phyloP scores from a whole-genome alignment of 352 stramenopile genomes.

The Pythium rishiriense region DNA sequence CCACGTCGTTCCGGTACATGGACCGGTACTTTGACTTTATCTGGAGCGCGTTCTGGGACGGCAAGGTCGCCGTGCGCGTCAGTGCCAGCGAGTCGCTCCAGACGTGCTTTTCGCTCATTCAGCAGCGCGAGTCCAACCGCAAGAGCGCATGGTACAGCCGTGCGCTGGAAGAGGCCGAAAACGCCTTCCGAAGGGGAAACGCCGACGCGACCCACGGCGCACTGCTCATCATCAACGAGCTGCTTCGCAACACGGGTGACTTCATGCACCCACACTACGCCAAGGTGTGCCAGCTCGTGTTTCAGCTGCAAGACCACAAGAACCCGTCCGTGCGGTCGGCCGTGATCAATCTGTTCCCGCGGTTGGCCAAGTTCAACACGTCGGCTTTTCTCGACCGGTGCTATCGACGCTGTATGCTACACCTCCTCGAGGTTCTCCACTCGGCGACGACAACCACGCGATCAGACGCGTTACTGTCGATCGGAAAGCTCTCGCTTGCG shows the following conservation, averaged over 20 bases:
- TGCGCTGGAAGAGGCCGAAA: slow-evolving; percentile 75
- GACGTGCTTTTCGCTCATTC: slow-evolving; percentile 85
- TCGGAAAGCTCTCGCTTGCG: slow-evolving; percentile 81
- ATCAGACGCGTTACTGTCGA: slow-evolving; percentile 77
- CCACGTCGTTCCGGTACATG: slow-evolving; percentile 86
- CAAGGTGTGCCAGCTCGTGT: slow-evolving; percentile 72
- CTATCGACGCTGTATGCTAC: slow-evolving; percentile 82
- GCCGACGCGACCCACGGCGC: slow-evolving; percentile 81
- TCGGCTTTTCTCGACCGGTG: slow-evolving; percentile 84
- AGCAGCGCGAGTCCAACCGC: slow-evolving; percentile 86
- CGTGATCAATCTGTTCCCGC: slow-evolving; percentile 85
- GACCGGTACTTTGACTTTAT: slow-evolving; percentile 91
- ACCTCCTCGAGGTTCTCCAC: slow-evolving; percentile 83
- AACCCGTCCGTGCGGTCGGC: slow-evolving; percentile 71
- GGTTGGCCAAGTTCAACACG: slow-evolving; percentile 88
- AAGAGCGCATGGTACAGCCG: slow-evolving; percentile 83
- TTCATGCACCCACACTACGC: slow-evolving; percentile 88
- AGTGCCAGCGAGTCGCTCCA: slow-evolving; percentile 83
- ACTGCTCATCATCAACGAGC: slow-evolving; percentile 83
- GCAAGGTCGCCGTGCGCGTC: slow-evolving; percentile 73
- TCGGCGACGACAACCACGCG: slow-evolving; percentile 76
- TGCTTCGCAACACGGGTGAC: slow-evolving; percentile 85
- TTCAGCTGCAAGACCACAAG: slow-evolving; percentile 79
- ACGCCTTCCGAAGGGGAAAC: slow-evolving; percentile 69
- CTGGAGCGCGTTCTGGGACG: slow-evolving; percentile 89